phyloP scores from a whole-genome alignment of 345 rosid species.

The Populus simonii region DNA sequence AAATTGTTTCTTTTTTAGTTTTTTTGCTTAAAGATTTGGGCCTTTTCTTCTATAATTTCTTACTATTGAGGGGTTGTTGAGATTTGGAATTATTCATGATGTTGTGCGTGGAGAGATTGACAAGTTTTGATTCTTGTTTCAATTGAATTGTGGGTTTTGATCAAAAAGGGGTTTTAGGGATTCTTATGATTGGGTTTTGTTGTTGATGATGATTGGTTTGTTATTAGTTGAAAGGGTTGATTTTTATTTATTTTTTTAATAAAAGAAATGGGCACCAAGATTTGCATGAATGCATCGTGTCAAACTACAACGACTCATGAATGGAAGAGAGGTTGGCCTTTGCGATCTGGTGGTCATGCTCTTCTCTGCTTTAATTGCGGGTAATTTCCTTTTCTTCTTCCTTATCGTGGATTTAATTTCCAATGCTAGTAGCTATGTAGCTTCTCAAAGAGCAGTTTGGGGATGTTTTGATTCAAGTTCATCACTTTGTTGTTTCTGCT shows the following conservation, averaged over 20 bases:
- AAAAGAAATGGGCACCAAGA: conserved; percentile 52
- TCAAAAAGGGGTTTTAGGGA: conserved; percentile 2
- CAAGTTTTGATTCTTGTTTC: neutral
- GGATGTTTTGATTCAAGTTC: conserved; percentile 12
- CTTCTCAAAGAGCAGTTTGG: conserved; percentile 13
- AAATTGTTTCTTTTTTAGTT: neutral
- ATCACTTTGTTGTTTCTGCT: neutral
- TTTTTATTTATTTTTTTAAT: neutral
- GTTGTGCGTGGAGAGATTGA: neutral
- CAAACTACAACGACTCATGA: conserved; percentile 44
- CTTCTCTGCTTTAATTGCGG: conserved; percentile 85
- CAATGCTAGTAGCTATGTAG: neutral
- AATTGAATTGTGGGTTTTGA: conserved; percentile 4
- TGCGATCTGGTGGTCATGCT: conserved; percentile 78
- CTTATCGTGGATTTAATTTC: neutral
- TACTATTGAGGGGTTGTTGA: no score
- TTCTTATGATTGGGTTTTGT: neutral
- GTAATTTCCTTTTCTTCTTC: conserved; percentile 32
- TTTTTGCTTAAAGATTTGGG: neutral
- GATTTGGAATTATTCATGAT: neutral
- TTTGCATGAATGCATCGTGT: conserved; percentile 77
- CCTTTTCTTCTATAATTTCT: neutral
- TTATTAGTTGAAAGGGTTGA: neutral
- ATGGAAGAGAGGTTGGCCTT: conserved; percentile 86
- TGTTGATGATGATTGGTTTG: neutral